These are phyloP conservation scores for Talaromyces amestolkiae DNA, from an alignment of 2,329 filamentous ascomycete genomes.

Conservation along the genomic window DNA sequence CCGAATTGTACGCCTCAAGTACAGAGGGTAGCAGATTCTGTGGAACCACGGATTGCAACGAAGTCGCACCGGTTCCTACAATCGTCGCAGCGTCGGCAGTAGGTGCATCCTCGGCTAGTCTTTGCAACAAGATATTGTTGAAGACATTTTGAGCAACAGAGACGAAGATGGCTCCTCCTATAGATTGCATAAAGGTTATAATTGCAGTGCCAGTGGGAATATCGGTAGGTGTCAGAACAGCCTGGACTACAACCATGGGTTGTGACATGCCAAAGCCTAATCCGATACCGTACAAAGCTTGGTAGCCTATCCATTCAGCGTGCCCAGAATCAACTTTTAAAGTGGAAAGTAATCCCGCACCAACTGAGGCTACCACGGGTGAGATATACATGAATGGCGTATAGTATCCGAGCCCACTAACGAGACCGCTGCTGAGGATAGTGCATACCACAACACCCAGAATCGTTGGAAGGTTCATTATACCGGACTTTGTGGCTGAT, in stretches of 20 bases:
- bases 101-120: slow-evolving; percentile 26
- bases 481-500: slow-evolving; percentile 35
- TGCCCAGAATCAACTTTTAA: slow-evolving; percentile 31
- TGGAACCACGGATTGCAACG: neutral
- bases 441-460: slow-evolving; percentile 31
- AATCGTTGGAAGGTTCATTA: slow-evolving; percentile 41
- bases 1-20: slow-evolving; percentile 15
- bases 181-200: slow-evolving; percentile 36
- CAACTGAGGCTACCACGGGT: slow-evolving; percentile 32
- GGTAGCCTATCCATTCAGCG: slow-evolving; percentile 41
- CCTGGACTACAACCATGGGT: slow-evolving; percentile 35
- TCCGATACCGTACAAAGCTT: slow-evolving; percentile 36
- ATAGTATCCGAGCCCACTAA: slow-evolving; percentile 39
- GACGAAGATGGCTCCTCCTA: slow-evolving; percentile 39
- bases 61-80: slow-evolving; percentile 37
- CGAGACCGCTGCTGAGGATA: slow-evolving; percentile 28
- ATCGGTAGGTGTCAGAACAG: slow-evolving; percentile 30
- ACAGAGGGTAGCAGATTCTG: neutral
- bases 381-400: slow-evolving; percentile 39
- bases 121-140: slow-evolving; percentile 31
- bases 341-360: slow-evolving; percentile 37
- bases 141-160: slow-evolving; percentile 41
- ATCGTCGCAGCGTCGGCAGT: slow-evolving; percentile 25
- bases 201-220: slow-evolving; percentile 36
- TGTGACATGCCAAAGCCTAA: slow-evolving; percentile 37